A percentile compares a stretch with the other conserved stretches of the same genome.
phyloP scores from a whole-genome alignment of 73 alveolate species.

The Stentor coeruleus region DNA sequence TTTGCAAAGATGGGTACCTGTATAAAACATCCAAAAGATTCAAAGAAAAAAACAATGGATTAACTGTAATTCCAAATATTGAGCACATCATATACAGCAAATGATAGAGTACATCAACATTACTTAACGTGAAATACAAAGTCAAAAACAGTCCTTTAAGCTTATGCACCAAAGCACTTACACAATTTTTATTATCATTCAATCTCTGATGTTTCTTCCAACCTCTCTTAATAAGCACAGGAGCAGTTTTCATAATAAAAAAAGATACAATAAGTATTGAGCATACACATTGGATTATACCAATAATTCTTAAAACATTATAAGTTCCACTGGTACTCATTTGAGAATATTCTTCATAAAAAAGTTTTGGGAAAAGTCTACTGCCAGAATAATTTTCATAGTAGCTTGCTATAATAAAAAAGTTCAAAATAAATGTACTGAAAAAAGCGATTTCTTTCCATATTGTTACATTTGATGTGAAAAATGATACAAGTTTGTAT shows the following conservation, averaged over 20 bases:
- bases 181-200: not conserved
- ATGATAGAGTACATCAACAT: slow-evolving; percentile 61
- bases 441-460: slow-evolving; percentile 82
- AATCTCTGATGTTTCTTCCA: not conserved
- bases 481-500: slow-evolving; percentile 52
- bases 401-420: slow-evolving; percentile 65
- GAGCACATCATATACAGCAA: slow-evolving; percentile 79
- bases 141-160: not conserved
- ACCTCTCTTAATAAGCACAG: slow-evolving; percentile 35
- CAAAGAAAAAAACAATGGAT: slow-evolving; percentile 85
- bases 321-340: slow-evolving; percentile 19
- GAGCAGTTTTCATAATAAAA: slow-evolving; percentile 48
- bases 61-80: slow-evolving; percentile 69
- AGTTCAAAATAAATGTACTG: slow-evolving; percentile 55
- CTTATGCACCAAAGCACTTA: not conserved
- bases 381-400: slow-evolving; percentile 21
- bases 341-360: slow-evolving; percentile 28
- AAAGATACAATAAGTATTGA: slow-evolving; percentile 38
- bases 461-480: slow-evolving; percentile 58
- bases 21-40: slow-evolving; percentile 82
- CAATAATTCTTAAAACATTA: slow-evolving; percentile 33
- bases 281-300: slow-evolving; percentile 41
- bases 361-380: slow-evolving; percentile 27
- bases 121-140: slow-evolving; percentile 42
- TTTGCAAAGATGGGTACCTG: slow-evolving; percentile 75